phyloP scores from a whole-genome alignment of 2,329 filamentous ascomycete genomes.

The Neofusicoccum sp. region DNA sequence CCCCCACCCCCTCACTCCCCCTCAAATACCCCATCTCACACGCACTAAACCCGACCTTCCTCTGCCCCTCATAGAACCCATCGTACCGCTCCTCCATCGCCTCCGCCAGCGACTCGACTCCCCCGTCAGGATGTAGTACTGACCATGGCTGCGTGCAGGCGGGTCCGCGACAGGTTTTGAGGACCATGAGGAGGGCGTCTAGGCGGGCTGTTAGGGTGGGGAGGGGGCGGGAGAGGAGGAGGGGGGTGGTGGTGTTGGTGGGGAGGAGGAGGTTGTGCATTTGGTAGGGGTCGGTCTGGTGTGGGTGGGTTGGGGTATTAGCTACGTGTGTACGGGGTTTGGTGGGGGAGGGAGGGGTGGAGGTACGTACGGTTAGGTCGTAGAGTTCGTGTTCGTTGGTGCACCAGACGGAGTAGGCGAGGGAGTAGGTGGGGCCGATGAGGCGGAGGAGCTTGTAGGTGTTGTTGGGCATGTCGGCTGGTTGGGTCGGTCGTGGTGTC shows the following conservation, averaged over 20 bases:
- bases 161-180: slow-evolving; percentile 61
- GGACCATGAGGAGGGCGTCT: slow-evolving; percentile 61
- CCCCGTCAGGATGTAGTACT: slow-evolving; percentile 57
- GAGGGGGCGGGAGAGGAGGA: slow-evolving; percentile 25
- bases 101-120: slow-evolving; percentile 55
- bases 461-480: slow-evolving; percentile 44
- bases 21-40: slow-evolving; percentile 61
- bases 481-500: too few relatives aligned
- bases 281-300: slow-evolving; percentile 45
- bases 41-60: slow-evolving; percentile 54
- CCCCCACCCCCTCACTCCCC: slow-evolving; percentile 52
- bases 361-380: slow-evolving; percentile 54
- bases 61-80: slow-evolving; percentile 55
- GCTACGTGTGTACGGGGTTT: not conserved
- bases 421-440: slow-evolving; percentile 56
- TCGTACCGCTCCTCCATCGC: slow-evolving; percentile 55
- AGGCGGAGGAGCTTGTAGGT: slow-evolving; percentile 66
- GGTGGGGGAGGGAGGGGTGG: not conserved
- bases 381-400: slow-evolving; percentile 69
- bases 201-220: slow-evolving; percentile 35
- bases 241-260: slow-evolving; percentile 21
- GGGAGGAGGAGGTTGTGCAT: slow-evolving; percentile 40
- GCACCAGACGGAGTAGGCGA: slow-evolving; percentile 72
- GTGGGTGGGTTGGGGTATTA: not conserved
- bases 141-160: slow-evolving; percentile 61